Percentiles rank a stretch among this genome's conserved stretches.
Evolutionary conservation across 208 protist species (phyloP).

Genomic region (Trypanosoma rangeli): DNA sequence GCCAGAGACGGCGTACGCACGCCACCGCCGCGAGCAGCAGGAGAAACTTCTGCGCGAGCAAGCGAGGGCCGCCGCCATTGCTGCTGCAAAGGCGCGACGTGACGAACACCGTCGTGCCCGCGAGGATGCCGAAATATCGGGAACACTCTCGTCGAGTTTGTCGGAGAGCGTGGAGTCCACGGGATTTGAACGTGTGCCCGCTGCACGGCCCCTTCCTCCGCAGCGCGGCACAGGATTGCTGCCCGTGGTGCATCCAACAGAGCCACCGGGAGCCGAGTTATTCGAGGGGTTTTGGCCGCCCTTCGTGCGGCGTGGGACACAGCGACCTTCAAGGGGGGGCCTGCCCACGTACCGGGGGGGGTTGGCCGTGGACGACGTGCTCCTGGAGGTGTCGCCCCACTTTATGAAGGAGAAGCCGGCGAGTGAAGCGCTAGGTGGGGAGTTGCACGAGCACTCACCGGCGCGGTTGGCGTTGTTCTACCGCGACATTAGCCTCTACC

Average conservation of each 20-base stretch:
- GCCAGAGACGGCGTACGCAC: slow-evolving; percentile 40
- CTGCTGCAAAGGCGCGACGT: not conserved
- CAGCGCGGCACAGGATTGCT: not conserved
- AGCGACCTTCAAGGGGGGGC: slow-evolving; percentile 15
- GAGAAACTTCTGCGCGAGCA: slow-evolving; percentile 40
- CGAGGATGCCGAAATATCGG: not conserved
- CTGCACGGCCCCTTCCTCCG: not conserved
- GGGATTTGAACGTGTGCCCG: not conserved
- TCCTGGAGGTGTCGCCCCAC: not conserved
- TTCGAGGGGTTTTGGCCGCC: not conserved
- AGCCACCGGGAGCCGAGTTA: not conserved
- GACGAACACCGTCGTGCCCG: slow-evolving; percentile 1
- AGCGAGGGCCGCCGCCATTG: too few species aligned
- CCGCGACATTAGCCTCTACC: slow-evolving; percentile 52
- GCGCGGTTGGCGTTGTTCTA: slow-evolving; percentile 75
- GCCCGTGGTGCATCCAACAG: not conserved
- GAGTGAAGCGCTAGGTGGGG: too few species aligned
- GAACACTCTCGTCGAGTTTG: not conserved
- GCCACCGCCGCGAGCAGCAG: slow-evolving; percentile 55
- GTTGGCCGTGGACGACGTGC: slow-evolving; percentile 34
- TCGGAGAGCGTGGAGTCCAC: not conserved
- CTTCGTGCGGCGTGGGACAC: not conserved
- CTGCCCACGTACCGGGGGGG: slow-evolving; percentile 51
- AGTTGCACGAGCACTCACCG: slow-evolving; percentile 52
- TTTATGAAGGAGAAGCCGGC: slow-evolving; percentile 14